Base-by-base conservation (phyloP, 768 basidiomycete genomes). In the Rhizopogon sp. region DNA sequence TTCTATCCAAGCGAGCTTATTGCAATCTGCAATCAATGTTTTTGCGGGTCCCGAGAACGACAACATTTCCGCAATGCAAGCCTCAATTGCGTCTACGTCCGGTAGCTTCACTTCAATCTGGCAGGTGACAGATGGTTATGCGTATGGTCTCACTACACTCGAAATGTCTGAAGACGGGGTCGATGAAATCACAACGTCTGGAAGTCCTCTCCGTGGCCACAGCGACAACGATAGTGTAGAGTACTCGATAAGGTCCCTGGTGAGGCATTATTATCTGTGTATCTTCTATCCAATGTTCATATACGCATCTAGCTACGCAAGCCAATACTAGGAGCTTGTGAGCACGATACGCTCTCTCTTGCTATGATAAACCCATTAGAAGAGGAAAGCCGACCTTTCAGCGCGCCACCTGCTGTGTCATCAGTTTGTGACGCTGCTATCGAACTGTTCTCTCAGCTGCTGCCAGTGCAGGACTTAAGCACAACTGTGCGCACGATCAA, bases 21-120 rank as follows among this genome's bases (percentile, higher is more conserved):
- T 98, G 10, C 90, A 93, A 59, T 89, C 91, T 2, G 85, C 84
- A 0, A 83, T 94, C 14, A 72, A 84, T 3, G 75, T 93, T 6
- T 93, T 98, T 63, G 88, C 93, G 3, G 90, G 93, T 62, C 84
- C 89, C 0, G 95, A 98, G 53, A 85, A 82, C 0, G 93, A 91
- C 65, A 74, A 79, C 0, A 86, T 91, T 1, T 92, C 91, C 2
- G 83, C 87, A 0, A 82, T 97, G 16, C 96, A 98, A 69, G 94
- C 94, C 1, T 90, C 92, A 0, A 96, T 98, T 59, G 88, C 90
- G 0, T 86, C 90, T 0, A 90, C 86, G 6, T 79, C 90, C 0
- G 95, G 94, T 1, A 76, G 82, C 0, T 95, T 97, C 69, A 85
- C 84, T 3, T 83, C 81, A 13, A 79, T 99, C 11, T 98, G 96